Base-by-base conservation (phyloP, 2,329 filamentous ascomycete genomes). In the Trichophyton equinum region DNA sequence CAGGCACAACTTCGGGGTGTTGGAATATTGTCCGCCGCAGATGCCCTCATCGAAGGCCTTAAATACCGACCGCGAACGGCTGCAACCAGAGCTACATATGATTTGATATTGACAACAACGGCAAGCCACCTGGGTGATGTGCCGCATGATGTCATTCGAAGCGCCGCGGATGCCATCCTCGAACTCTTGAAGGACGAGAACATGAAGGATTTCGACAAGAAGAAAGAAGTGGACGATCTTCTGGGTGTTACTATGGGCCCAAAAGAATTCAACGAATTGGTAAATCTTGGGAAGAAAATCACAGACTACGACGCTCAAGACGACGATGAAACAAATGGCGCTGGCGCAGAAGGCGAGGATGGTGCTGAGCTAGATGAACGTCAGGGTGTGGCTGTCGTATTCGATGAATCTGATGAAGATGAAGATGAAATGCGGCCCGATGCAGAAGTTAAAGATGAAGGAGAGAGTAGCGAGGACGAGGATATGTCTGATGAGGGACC, bases 221-320 rank as follows among this genome's bases (percentile, higher is more conserved):
- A 99, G 79, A 96, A 91, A 76, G 91, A 96, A 72, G 85, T 97
- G 49, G 94, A 99, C 68, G 94, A 97, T 65, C 85, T 97, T 62
- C 75, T 99, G 47, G 94, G 92, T n/a, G 82, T 82, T 40, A 85
- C 85, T 0, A 83, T 96, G 78, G 86, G 81, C 57, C 83, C 89
- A 1, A 95, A 96, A 71, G 87, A 96, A 72, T 99, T 97, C 78
- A 97, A 97, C 71, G 92, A 97, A 76, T 77, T 99, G 66, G 86
- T 97, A 60, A 99, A 96, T 71, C 78, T 99, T 49, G 90, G 91
- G 65, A 99, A 99, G 79, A 99, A 99, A 77, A 96, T 99, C 65
- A 99, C 94, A 57, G 94, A 99, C 73, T 99, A 97, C 74, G 89
- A 97, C 74, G 89, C 89, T 44, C 91, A 97, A 72, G 92, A 97